Evolutionary conservation across 2,329 filamentous ascomycete genomes (phyloP), one percentile per base, ranked within the genome.

Genomic region (Remersonia thermophila): DNA sequence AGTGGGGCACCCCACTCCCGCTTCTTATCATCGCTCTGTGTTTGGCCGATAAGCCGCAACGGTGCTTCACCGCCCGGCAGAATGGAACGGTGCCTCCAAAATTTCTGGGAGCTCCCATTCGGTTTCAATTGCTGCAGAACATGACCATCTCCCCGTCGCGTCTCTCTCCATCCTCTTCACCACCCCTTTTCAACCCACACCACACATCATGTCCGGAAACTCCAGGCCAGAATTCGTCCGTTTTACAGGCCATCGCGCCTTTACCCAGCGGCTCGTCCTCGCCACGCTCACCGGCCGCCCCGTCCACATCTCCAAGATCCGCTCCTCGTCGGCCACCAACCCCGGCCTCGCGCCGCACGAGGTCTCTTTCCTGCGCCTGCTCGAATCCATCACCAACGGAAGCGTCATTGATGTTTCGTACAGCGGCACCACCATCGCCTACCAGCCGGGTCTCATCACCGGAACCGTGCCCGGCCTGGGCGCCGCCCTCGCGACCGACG

Each of bases 321-420:
- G 91, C 52, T 77, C 83, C 46, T 76, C 80, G 12, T 94, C 85
- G 29, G 79, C 82, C 32, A 87, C 84, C 28, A 79, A 82, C 51
- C 87, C 91, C 1, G 91, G 91, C 51, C 81, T 98, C 37, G 80
- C 84, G 36, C 80, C 85, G 33, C 82, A 94, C 64, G 91, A 98
- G 62, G 79, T 96, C 51, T 96, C 91, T 32, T 89, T 98, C 59
- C 73, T 98, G 23, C 87, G 91, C 39, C 81, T 98, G 13, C 78
- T 98, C 53, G 91, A 96, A 59, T 73, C 84, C 48, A 71, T 98
- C 51, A 98, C 91, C 53, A 98, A 98, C 67, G 91, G 91, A 61
- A 83, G 83, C 39, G 78, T 82, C 38, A 85, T 96, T 63, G 87
- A 95, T 53, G 94, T 98, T 49, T 94, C 86, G 9, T 91, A 93